Percentiles rank a stretch among this genome's conserved stretches.
Conservation (phyloP, 164 flowering plant species). For the Berberis thunbergii region DNA sequence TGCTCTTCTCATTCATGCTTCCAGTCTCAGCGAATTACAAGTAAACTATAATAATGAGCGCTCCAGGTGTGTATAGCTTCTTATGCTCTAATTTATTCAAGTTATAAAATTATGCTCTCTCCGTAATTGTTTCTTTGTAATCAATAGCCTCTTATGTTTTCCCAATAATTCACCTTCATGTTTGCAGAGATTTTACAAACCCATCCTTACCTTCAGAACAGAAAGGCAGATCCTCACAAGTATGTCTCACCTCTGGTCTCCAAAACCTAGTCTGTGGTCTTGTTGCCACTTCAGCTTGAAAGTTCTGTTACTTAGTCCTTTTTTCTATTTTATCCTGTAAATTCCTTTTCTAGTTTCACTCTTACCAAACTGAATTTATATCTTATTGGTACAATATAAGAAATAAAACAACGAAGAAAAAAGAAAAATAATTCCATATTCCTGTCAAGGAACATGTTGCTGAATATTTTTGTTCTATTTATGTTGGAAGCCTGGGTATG, state of each 20-base stretch:
- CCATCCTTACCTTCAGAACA: constrained; percentile 85
- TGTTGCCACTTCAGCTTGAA: neutral
- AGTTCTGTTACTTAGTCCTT: neutral
- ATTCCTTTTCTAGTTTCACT: no score
- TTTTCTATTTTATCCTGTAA: no score
- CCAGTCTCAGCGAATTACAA: constrained; percentile 92
- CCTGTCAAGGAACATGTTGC: no score
- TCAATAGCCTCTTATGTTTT: no score
- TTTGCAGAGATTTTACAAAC: constrained; percentile 61
- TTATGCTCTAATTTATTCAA: neutral
- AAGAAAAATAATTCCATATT: no score
- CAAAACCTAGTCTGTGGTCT: neutral
- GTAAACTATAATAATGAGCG: constrained; percentile 95
- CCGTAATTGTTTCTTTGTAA: no score
- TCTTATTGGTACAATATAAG: no score
- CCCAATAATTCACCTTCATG: neutral
- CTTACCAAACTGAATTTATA: no score
- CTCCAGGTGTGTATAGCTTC: constrained; percentile 54
- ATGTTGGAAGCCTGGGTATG: constrained; percentile 52
- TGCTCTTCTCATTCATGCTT: constrained; percentile 5
- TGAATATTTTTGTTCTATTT: neutral
- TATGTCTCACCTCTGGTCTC: constrained; percentile 19
- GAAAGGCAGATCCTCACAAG: constrained; percentile 84
- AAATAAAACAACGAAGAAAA: no score
- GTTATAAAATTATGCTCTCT: no score